These are phyloP conservation scores for Ligustrum vulgare DNA, from an alignment of 257 asterid species.

Conservation along the genomic window DNA sequence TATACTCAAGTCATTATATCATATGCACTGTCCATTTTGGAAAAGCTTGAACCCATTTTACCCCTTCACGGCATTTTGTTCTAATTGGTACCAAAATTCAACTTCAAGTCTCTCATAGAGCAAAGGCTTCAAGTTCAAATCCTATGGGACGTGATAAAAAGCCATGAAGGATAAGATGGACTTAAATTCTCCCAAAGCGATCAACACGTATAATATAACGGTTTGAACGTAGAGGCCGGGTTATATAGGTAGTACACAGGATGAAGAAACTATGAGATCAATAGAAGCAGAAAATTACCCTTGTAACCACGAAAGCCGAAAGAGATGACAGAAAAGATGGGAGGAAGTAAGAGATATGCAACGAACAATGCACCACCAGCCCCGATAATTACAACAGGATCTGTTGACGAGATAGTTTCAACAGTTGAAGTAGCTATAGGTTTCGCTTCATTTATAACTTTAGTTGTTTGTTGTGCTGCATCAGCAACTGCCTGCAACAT, in stretches of 20 bases:
- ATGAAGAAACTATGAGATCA: background rate
- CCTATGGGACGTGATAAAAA: no score
- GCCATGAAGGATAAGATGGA: no score
- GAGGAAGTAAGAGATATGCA: constrained; percentile 80
- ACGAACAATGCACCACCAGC: constrained; percentile 73
- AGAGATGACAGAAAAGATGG: constrained; percentile 70
- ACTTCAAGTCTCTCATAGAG: no score
- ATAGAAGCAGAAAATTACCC: constrained; percentile 43
- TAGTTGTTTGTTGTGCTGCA: constrained; percentile 85
- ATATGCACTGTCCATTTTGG: no score
- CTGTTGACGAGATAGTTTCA: constrained; percentile 72
- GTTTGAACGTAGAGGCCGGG: no score
- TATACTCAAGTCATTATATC: no score
- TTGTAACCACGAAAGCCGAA: constrained; percentile 76
- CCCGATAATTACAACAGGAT: constrained; percentile 63
- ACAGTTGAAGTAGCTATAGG: constrained; percentile 85
- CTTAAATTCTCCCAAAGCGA: no score
- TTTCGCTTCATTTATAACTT: constrained; percentile 71
- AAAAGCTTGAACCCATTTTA: no score
- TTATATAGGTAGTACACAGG: background rate
- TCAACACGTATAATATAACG: no score
- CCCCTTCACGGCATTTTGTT: no score
- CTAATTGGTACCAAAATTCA: no score
- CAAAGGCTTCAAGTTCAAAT: no score
- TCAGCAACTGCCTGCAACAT: constrained; percentile 75